phyloP scores from a whole-genome alignment of 805 yeast genomes.

The Saccharomycopsis babjevae region DNA sequence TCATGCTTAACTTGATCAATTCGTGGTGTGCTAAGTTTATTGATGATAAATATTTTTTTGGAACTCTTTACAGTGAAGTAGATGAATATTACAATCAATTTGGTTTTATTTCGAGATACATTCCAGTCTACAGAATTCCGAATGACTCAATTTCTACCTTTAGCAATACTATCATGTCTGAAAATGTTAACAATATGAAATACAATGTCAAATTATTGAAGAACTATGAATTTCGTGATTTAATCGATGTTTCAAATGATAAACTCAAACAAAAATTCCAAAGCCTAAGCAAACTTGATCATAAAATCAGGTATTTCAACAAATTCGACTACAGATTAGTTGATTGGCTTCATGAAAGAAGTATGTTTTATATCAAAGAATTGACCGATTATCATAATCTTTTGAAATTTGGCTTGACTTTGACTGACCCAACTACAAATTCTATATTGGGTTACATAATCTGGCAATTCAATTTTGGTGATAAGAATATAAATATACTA shows the following conservation, averaged over 20 bases:
- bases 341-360: slow-evolving; percentile 24
- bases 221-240: slow-evolving; percentile 25
- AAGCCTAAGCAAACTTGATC: slow-evolving; percentile 5
- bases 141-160: slow-evolving; percentile 1
- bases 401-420: slow-evolving; percentile 25
- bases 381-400: slow-evolving; percentile 3
- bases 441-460: slow-evolving; percentile 23
- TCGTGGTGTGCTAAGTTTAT: slow-evolving; percentile 20
- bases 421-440: slow-evolving; percentile 2
- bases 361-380: slow-evolving; percentile 17
- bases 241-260: slow-evolving; percentile 19
- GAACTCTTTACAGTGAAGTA: slow-evolving; percentile 60
- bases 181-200: background rate
- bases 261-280: background rate
- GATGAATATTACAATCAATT: slow-evolving; percentile 55
- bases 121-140: slow-evolving; percentile 28
- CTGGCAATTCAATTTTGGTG: slow-evolving; percentile 38
- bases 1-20: slow-evolving; percentile 30
- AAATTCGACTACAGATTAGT: slow-evolving; percentile 29
- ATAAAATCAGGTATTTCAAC: slow-evolving; percentile 23
- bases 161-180: background rate
- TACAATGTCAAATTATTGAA: slow-evolving; percentile 22
- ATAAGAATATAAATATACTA: slow-evolving; percentile 23
- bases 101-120: slow-evolving; percentile 42
- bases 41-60: slow-evolving; percentile 20